phyloP scores from a whole-genome alignment of 2,329 filamentous ascomycete genomes.

The Beauveria australis region DNA sequence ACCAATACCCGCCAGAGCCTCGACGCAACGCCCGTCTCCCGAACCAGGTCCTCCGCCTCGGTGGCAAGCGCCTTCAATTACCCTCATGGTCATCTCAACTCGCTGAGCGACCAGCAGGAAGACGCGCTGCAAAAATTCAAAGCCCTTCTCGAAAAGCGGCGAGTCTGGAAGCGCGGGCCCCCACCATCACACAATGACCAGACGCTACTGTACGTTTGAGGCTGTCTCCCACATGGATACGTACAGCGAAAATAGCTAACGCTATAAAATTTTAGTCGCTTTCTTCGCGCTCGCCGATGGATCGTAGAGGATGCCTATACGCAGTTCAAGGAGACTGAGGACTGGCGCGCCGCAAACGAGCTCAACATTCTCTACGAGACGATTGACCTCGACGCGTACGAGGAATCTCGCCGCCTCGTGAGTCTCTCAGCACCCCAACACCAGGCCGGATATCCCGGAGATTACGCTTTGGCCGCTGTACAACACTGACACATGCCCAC shows the following conservation, averaged over 20 bases:
- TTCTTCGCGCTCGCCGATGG: conserved; percentile 7
- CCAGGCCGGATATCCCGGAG: neutral
- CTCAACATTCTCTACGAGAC: conserved; percentile 10
- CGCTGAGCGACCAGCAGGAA: conserved; percentile 63
- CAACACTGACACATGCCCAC: neutral
- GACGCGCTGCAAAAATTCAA: conserved; percentile 66
- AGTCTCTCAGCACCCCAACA: conserved; percentile 19
- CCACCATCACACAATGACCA: conserved; percentile 63
- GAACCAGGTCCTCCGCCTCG: conserved; percentile 17
- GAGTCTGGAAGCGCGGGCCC: conserved; percentile 50
- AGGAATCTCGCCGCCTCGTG: conserved; percentile 63
- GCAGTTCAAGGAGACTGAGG: conserved; percentile 9
- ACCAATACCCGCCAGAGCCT: conserved; percentile 1
- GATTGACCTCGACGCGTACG: conserved; percentile 10
- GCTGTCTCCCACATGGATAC: neutral
- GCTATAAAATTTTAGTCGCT: neutral
- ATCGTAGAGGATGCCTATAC: conserved; percentile 1
- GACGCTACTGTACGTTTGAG: conserved; percentile 50
- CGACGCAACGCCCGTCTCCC: conserved; percentile 1
- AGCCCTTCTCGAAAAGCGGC: conserved; percentile 53
- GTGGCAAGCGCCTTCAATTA: conserved; percentile 41
- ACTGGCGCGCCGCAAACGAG: conserved; percentile 10
- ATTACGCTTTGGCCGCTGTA: neutral
- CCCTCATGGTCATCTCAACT: conserved; percentile 71
- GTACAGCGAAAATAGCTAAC: neutral